Base-by-base conservation (phyloP, 225 moss, liverwort and hornwort genomes). In the Pseudisothecium myosuroides region DNA sequence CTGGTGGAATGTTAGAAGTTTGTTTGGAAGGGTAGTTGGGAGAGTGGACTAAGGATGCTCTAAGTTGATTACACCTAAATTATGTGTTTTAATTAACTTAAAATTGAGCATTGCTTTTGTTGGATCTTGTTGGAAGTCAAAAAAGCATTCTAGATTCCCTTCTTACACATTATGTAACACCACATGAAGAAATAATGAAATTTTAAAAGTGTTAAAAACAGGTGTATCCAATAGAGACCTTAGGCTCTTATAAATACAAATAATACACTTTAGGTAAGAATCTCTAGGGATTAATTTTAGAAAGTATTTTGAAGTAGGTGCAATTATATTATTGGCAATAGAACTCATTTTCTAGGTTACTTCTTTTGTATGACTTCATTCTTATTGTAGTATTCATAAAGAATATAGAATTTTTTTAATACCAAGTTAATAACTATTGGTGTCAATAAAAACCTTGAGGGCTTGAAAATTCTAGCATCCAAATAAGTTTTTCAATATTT, bases 171-270 rank as follows among this genome's bases (percentile, higher is more conserved):
- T 8, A 43, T 72, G 9, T 43, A 2, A 43, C 15, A 24, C 9
- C 0, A 1, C 5, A 41, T 27, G 43, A 43, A 72, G 5, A 72
- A 72, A n/a, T 15, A 27, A 15, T 72, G 9, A 71, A 26, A 41
- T 41, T 39, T 27, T 0, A 52, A 71, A 41, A 15, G 71, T 41
- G 5, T 0, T 26, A 1, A 9, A 72, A 43, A 72, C 15, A 72
- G 9, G 27, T 26, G 9, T 41, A 41, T 0, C 9, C 5, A 71
- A 41, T 26, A 27, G 26, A 1, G 0, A 41, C 41, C 2, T 26
- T 71, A 41, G 15, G 5, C 9, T 71, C 15, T 71, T 71, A 15
- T 26, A 4, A 26, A 41, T 71, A 15, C 9, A 24, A 41, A 0
- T 41, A 27, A 27, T 71, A 41, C 1, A 68, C 22, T n/a, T 12